A percentile compares a stretch with the other conserved stretches of the same genome.
These are phyloP conservation scores for Grosmannia clavigera DNA, from an alignment of 2,329 filamentous ascomycete genomes.

Conservation along the genomic window DNA sequence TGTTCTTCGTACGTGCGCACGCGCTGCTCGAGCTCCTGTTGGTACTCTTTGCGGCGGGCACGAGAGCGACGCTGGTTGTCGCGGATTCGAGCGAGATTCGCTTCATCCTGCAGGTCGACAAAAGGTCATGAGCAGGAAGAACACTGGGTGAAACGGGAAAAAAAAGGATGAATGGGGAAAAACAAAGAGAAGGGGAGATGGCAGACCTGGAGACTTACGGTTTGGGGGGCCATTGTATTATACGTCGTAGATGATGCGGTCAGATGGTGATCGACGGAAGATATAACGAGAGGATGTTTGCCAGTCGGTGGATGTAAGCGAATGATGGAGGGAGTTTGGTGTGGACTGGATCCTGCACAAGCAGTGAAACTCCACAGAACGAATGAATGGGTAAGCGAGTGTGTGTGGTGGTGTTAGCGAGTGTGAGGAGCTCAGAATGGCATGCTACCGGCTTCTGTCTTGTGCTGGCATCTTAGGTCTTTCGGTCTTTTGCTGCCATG, in stretches of 20 bases:
- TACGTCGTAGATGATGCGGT: background rate
- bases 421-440: background rate
- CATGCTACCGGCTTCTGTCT: background rate
- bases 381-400: background rate
- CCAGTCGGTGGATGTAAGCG: background rate
- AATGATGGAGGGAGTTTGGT: background rate
- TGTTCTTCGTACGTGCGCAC: constrained; percentile 49
- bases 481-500: background rate
- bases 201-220: background rate
- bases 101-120: constrained; percentile 9
- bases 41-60: constrained; percentile 60
- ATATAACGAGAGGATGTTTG: background rate
- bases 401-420: background rate
- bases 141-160: background rate
- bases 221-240: background rate
- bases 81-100: constrained; percentile 44
- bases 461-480: background rate
- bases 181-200: background rate
- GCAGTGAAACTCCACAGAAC: background rate
- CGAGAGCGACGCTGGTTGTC: constrained; percentile 70
- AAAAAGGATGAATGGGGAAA: background rate
- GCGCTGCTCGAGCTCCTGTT: constrained; percentile 55
- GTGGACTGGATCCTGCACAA: background rate
- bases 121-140: background rate
- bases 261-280: background rate